Conservation (phyloP, 441 rosid species). For the Syzygium syzygioides region DNA sequence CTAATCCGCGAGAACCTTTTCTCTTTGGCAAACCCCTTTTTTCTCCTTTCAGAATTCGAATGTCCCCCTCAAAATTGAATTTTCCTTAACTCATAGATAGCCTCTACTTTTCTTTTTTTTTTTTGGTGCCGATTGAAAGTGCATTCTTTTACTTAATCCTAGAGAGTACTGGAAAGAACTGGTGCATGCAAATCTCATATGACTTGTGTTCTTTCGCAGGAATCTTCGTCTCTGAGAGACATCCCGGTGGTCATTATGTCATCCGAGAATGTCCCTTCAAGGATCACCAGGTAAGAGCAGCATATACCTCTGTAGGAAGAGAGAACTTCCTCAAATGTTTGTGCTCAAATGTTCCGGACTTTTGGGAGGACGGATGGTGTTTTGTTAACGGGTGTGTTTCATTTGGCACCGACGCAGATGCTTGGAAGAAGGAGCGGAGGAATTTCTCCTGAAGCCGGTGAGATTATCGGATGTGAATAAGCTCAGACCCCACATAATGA, state of each 20-base stretch:
- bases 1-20: background rate
- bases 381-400: background rate
- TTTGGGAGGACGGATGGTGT: background rate
- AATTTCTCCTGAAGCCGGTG: conserved; percentile 61
- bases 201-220: background rate
- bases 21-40: background rate
- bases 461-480: conserved; percentile 41
- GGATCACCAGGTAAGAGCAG: background rate
- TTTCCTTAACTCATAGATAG: background rate
- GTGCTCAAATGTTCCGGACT: background rate
- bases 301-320: background rate
- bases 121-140: background rate
- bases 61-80: background rate
- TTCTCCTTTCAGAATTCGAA: background rate
- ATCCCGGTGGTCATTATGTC: background rate
- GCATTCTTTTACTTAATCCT: background rate
- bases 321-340: background rate
- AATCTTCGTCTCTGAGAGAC: background rate
- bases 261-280: background rate
- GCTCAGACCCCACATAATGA: conserved; percentile 50
- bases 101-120: background rate
- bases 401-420: conserved; percentile 28
- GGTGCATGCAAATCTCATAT: background rate
- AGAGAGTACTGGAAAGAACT: background rate
- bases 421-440: conserved; percentile 68